Evolutionary conservation across 805 yeast genomes (phyloP).

Genomic region (Wickerhamiella nectarea): DNA sequence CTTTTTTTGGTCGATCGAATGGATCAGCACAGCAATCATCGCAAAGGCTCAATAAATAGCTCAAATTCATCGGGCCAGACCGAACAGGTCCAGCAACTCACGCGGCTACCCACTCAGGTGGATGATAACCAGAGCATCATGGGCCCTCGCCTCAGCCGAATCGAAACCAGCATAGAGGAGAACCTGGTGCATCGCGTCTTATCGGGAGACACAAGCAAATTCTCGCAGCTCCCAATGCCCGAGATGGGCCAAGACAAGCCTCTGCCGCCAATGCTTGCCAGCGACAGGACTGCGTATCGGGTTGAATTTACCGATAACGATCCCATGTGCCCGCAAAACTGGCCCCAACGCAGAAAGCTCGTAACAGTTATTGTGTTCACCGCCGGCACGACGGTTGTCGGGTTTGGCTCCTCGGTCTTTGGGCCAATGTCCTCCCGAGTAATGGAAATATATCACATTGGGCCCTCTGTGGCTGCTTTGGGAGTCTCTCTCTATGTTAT

Average conservation of each 20-base stretch:
- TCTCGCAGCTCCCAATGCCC: conserved; percentile 3
- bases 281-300: conserved; percentile 8
- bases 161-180: conserved; percentile 1
- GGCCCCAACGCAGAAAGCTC: conserved; percentile 6
- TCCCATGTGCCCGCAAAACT: conserved; percentile 34
- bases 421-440: conserved; percentile 33
- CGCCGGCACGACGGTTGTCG: conserved; percentile 13
- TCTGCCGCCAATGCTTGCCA: conserved; percentile 1
- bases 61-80: no score
- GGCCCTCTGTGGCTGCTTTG: conserved; percentile 34
- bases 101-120: conserved; percentile 1
- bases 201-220: not conserved
- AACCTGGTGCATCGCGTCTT: conserved; percentile 3
- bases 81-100: not conserved
- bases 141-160: not conserved
- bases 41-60: no score
- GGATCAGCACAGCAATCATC: no score
- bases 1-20: no score
- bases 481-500: conserved; percentile 46
- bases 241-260: conserved; percentile 8
- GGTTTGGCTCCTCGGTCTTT: conserved; percentile 6
- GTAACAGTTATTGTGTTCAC: not conserved
- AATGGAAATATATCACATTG: conserved; percentile 8
- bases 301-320: conserved; percentile 12
- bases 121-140: not conserved